Base-by-base conservation (phyloP, 2,329 filamentous ascomycete species). In the Dactylonectria estremocensis region DNA sequence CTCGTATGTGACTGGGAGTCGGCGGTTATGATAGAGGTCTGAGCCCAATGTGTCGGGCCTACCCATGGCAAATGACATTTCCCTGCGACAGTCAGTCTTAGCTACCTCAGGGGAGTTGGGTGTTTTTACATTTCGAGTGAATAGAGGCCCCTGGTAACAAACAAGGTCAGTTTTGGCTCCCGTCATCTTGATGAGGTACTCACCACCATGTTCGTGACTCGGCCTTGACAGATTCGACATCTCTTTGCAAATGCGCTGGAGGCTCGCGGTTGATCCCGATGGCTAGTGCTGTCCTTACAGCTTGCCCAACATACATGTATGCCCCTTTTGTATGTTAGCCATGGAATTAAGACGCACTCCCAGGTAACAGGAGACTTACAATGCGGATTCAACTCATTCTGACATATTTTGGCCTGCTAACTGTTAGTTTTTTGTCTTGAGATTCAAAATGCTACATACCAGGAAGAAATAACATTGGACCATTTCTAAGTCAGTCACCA, bases 371-470 rank as follows among this genome's bases (percentile, higher is more conserved):
- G 18, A 37, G 8, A 75, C 81, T 69, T 55, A 84, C 83, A 76
- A 64, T 86, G 83, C 6, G 83, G 83, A 57, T 85, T 85, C 5
- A 86, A 76, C 66, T 86, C 83, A 56, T 86, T 85, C 64, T 86
- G 84, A 67, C 83, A 86, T 4, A 86, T 80, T 70, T 86, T 85
- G 7, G 83, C 81, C 82, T 83, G 14, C 14, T 71, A 22, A 66
- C 50, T 22, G 14, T 20, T 31, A 8, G 13, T 1, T 1, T 43
- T 5, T 16, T 6, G 13, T 28, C 14, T 10, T 13, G n/a, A 1
- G 13, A 22, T 13, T 6, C 1, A 24, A n/a, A 13, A 3, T 3
- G 7, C 7, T 5, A 45, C 71, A 37, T 64, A 83, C 83, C 79
- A 86, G 79, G 7, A 86, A 77, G 66, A 86, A 83, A 37, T 84